Percentiles rank a stretch among this genome's conserved stretches.
Conservation (phyloP, 768 basidiomycete species). For the Mycena chlorophos region DNA sequence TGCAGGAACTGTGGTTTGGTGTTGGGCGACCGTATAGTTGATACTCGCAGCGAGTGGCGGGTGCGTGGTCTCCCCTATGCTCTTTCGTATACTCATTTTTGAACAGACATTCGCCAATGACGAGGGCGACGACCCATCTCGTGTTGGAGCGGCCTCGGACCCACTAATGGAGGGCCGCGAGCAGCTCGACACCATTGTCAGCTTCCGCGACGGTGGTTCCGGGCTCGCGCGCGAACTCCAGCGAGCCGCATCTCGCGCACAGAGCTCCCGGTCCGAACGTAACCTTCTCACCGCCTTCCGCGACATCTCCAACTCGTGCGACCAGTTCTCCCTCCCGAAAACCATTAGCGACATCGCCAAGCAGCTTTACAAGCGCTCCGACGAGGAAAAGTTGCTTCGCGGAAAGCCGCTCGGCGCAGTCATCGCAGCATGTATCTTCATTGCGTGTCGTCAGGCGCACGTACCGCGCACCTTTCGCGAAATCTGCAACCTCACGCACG, state of each 20-base stretch:
- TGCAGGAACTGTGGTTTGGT: slow-evolving; percentile 93
- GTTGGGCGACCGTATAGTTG: slow-evolving; percentile 93
- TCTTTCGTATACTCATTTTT: slow-evolving; percentile 20
- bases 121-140: slow-evolving; percentile 98
- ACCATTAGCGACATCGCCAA: slow-evolving; percentile 95
- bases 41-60: slow-evolving; percentile 97
- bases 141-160: slow-evolving; percentile 96
- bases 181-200: slow-evolving; percentile 92
- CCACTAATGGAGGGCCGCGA: slow-evolving; percentile 93
- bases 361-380: slow-evolving; percentile 94
- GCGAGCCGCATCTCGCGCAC: slow-evolving; percentile 83
- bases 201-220: slow-evolving; percentile 92
- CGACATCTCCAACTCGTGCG: slow-evolving; percentile 92
- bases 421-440: slow-evolving; percentile 97
- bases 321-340: slow-evolving; percentile 91
- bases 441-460: slow-evolving; percentile 92
- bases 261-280: slow-evolving; percentile 77
- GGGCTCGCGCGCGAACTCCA: slow-evolving; percentile 91
- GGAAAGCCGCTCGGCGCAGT: slow-evolving; percentile 92
- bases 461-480: slow-evolving; percentile 96
- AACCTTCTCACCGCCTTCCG: slow-evolving; percentile 87
- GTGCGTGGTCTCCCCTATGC: slow-evolving; percentile 49
- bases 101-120: slow-evolving; percentile 96
- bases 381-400: slow-evolving; percentile 90
- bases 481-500: slow-evolving; percentile 89